A percentile compares a stretch with the other conserved stretches of the same genome.
These are phyloP conservation scores for Aspergillus udagawae DNA, from an alignment of 2,329 filamentous ascomycete genomes.

Conservation along the genomic window DNA sequence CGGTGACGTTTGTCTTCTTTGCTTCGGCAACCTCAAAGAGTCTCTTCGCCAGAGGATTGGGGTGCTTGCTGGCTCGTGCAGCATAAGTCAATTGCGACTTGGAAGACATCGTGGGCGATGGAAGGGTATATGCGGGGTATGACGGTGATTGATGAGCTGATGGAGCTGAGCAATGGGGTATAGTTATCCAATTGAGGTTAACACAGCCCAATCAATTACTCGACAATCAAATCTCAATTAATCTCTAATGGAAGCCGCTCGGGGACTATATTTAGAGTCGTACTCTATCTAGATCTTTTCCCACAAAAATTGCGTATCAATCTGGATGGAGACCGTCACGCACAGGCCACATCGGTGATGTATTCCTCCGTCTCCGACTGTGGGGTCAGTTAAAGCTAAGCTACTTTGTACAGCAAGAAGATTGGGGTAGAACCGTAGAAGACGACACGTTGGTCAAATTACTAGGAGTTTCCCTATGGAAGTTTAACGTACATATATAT, in stretches of 20 bases:
- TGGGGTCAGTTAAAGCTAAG: conserved; percentile 11
- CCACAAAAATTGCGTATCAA: background rate
- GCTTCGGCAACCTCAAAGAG: conserved; percentile 44
- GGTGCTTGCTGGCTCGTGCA: conserved; percentile 38
- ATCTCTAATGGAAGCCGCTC: background rate
- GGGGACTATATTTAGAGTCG: background rate
- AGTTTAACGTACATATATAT: background rate
- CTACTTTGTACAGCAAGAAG: background rate
- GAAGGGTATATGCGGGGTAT: conserved; percentile 17
- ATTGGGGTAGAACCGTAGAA: background rate
- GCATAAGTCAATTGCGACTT: conserved; percentile 39
- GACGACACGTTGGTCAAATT: background rate
- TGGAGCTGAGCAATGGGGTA: background rate
- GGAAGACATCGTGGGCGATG: conserved; percentile 39
- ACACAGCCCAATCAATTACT: background rate
- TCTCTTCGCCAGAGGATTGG: conserved; percentile 40
- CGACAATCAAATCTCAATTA: background rate
- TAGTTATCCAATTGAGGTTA: background rate
- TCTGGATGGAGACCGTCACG: background rate
- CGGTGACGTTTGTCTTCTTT: conserved; percentile 47
- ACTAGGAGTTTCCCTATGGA: background rate
- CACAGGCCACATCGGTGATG: conserved; percentile 6
- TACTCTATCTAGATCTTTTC: background rate
- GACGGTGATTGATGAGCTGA: background rate
- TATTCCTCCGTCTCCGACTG: conserved; percentile 9